Percentiles rank a stretch among this genome's conserved stretches.
Conservation (phyloP, 306 rosid species). For the Rosa persica region DNA sequence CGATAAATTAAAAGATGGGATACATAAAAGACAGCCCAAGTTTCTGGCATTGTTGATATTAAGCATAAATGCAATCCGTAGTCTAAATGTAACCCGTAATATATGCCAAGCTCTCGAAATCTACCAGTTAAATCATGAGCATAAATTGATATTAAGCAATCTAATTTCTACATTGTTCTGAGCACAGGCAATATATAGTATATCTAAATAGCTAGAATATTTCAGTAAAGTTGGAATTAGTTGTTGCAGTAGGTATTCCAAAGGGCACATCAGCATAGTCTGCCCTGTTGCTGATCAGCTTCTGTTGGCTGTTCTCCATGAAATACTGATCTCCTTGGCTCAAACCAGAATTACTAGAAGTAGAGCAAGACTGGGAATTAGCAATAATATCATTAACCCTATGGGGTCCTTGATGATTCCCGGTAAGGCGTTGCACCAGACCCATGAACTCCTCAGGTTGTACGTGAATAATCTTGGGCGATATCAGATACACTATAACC, state of each 20-base stretch:
- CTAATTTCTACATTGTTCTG: not conserved
- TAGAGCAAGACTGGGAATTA: conserved; percentile 1
- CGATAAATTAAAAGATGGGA: too few species aligned
- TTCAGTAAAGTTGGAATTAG: not conserved
- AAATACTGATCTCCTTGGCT: conserved; percentile 1
- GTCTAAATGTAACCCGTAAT: too few species aligned
- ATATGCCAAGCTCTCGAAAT: not conserved
- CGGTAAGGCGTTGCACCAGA: conserved; percentile 44
- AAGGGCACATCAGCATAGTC: not conserved
- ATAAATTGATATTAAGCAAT: not conserved
- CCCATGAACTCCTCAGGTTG: conserved; percentile 44
- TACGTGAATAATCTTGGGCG: conserved; percentile 44
- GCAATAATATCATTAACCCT: not conserved
- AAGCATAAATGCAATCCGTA: too few species aligned
- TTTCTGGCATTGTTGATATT: too few species aligned
- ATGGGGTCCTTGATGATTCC: conserved; percentile 10
- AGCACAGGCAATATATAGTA: not conserved
- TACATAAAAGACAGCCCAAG: too few species aligned
- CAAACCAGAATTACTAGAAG: not conserved
- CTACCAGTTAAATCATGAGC: not conserved
- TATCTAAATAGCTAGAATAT: not conserved
- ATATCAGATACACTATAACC: conserved; percentile 33
- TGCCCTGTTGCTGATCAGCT: not conserved
- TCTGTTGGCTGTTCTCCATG: not conserved
- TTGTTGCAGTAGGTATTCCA: not conserved